phyloP scores from a whole-genome alignment of 129 eudicot species.

The Flaveria robusta region DNA sequence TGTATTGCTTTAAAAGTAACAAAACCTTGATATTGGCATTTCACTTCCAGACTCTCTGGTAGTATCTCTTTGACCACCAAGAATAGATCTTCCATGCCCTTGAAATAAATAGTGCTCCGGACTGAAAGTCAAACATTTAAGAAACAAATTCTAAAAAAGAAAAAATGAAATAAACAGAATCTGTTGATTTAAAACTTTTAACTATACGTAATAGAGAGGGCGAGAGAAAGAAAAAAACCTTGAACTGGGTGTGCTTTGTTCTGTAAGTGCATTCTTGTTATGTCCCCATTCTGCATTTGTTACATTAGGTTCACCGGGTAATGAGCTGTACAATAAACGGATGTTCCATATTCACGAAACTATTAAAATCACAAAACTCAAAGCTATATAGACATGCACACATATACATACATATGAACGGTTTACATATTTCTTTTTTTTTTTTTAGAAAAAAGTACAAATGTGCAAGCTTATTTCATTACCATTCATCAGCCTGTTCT shows the following conservation, averaged over 20 bases:
- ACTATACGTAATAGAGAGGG: not conserved
- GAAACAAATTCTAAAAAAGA: not conserved
- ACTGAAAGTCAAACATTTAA: constrained; percentile 42
- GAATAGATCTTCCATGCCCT: constrained; percentile 76
- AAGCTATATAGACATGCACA: not conserved
- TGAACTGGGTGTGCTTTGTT: constrained; percentile 86
- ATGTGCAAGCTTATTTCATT: constrained; percentile 7
- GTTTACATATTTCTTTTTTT: not conserved
- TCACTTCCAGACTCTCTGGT: constrained; percentile 51
- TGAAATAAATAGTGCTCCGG: constrained; percentile 74
- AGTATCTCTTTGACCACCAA: constrained; percentile 65
- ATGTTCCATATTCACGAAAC: not conserved
- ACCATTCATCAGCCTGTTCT: constrained; percentile 81
- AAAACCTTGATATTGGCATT: constrained; percentile 65
- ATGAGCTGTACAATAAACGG: constrained; percentile 46
- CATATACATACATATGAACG: not conserved
- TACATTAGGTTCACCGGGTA: constrained; percentile 64
- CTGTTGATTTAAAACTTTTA: not conserved
- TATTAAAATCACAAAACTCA: not conserved
- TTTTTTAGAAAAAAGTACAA: not conserved
- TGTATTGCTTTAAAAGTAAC: not conserved
- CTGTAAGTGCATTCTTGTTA: constrained; percentile 66
- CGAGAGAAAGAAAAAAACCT: constrained; percentile 45
- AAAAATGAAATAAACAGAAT: constrained; percentile 2
- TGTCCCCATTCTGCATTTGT: no score